These are phyloP conservation scores for Elongisporangium prolatum DNA, from an alignment of 352 stramenopile genomes.

Conservation along the genomic window DNA sequence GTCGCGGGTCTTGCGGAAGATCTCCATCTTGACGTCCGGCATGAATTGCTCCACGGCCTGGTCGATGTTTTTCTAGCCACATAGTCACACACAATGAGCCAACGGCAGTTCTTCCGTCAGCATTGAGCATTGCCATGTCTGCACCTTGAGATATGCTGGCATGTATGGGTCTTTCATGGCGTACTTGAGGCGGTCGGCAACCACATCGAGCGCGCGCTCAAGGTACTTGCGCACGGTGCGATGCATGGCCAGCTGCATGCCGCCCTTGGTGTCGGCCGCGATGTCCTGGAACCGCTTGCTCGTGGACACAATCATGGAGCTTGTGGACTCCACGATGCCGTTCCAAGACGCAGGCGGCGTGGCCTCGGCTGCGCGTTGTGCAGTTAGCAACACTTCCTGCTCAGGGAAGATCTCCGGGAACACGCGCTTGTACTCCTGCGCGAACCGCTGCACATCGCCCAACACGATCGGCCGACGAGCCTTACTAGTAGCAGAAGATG, in stretches of 20 bases:
- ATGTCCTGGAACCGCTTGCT: conserved; percentile 81
- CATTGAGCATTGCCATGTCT: not conserved
- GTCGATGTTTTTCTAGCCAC: conserved; percentile 69
- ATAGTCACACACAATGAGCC: not conserved
- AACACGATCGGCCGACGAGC: conserved; percentile 20
- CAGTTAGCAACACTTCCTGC: conserved; percentile 52
- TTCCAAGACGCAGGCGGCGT: conserved; percentile 35
- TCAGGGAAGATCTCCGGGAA: conserved; percentile 79
- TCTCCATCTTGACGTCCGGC: conserved; percentile 86
- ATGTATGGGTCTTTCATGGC: conserved; percentile 83
- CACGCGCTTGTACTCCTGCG: conserved; percentile 77
- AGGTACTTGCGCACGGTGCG: conserved; percentile 72
- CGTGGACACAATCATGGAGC: conserved; percentile 73
- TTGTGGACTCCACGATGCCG: conserved; percentile 71
- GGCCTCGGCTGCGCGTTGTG: conserved; percentile 37
- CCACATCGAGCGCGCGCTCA: conserved; percentile 73
- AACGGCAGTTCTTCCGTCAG: not conserved
- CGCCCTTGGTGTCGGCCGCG: conserved; percentile 78
- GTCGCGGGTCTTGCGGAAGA: conserved; percentile 80
- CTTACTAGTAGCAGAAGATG: conserved; percentile 6
- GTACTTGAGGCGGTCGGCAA: conserved; percentile 67
- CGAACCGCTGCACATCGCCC: conserved; percentile 67
- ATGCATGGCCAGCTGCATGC: conserved; percentile 79
- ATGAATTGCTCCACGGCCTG: conserved; percentile 84
- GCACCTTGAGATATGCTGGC: conserved; percentile 71